Evolutionary conservation across 108 stramenopile genomes (phyloP), one percentile per base, ranked within the genome.

Genomic region (Nitzschia putrida): DNA sequence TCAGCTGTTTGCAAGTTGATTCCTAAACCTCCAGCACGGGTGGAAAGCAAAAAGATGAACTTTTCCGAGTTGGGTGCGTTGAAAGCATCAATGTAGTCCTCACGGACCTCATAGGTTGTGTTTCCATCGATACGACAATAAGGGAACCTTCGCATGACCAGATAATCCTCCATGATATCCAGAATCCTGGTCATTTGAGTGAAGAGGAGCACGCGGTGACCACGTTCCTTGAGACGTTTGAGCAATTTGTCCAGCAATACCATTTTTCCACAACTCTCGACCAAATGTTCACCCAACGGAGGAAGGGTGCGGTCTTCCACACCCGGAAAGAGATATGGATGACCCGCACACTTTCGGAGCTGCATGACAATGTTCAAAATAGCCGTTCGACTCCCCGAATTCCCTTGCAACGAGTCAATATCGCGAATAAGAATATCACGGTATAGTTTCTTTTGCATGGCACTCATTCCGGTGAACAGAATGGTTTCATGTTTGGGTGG

Each of bases 321-420:
- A 29, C 96, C 95, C 25, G 92, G 90, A 71, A 99, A 99, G 8
- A 99, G 87, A 80, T 99, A 99, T 0, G 99, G 99, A 81, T 99
- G 99, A 2, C 85, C 85, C 7, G 95, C 97, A 84, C 96, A 97
- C 80, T 99, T 99, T 44, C 99, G 85, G 53, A 99, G 86, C 83
- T 99, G 99, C 98, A 99, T 99, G 55, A 98, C 93, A 77, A 99
- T 92, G 68, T 97, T 93, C 44, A 92, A 68, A 65, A 97, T 80
- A 9, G 89, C 85, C 23, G 93, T 91, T 44, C 85, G 81, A 66
- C 71, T 83, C 29, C 87, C 84, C 12, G 85, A 72, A 23, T 78
- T 74, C 12, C 90, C 89, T 53, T 84, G 91, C 37, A 93, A 66
- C 11, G 85, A 74, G 60, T 94, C 91, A 69, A 93, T 86, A 69